Conservation (phyloP, 2,329 filamentous ascomycete genomes). For the Ophiostoma sp. region DNA sequence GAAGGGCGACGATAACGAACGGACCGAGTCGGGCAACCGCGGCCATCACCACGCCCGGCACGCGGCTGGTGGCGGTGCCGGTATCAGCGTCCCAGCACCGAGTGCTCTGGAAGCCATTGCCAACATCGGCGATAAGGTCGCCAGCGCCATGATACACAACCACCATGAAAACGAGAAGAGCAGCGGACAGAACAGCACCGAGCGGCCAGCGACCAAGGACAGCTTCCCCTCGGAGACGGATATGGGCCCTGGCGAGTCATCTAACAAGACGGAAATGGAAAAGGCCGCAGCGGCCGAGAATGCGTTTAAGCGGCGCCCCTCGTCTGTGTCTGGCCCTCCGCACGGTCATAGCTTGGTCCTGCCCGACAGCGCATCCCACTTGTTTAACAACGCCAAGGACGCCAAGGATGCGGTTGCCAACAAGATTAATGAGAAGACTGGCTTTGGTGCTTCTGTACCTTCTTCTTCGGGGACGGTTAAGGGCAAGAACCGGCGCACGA, state of each 20-base stretch:
- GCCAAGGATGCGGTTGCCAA: conserved; percentile 30
- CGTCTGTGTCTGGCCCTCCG: conserved; percentile 21
- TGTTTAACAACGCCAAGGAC: not conserved
- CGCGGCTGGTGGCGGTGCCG: conserved; percentile 37
- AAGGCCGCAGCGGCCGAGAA: conserved; percentile 36
- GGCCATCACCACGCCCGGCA: conserved; percentile 31
- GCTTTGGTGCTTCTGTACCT: not conserved
- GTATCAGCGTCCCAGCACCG: conserved; percentile 46
- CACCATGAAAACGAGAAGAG: not conserved
- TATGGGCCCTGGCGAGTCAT: conserved; percentile 30
- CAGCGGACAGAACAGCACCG: conserved; percentile 6
- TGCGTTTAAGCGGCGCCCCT: conserved; percentile 30
- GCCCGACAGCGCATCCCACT: not conserved
- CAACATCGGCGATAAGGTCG: conserved; percentile 40
- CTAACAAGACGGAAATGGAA: conserved; percentile 34
- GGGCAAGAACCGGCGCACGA: conserved; percentile 47
- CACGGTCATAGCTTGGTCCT: not conserved
- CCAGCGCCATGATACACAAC: conserved; percentile 29
- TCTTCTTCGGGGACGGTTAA: not conserved
- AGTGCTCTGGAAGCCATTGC: conserved; percentile 39
- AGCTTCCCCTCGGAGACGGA: conserved; percentile 34
- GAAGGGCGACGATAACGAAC: conserved; percentile 50
- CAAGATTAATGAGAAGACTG: conserved; percentile 26
- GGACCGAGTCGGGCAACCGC: conserved; percentile 15
- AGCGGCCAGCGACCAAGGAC: conserved; percentile 28